Conservation (phyloP, 2,329 filamentous ascomycete genomes). For the Coleophoma crateriformis region DNA sequence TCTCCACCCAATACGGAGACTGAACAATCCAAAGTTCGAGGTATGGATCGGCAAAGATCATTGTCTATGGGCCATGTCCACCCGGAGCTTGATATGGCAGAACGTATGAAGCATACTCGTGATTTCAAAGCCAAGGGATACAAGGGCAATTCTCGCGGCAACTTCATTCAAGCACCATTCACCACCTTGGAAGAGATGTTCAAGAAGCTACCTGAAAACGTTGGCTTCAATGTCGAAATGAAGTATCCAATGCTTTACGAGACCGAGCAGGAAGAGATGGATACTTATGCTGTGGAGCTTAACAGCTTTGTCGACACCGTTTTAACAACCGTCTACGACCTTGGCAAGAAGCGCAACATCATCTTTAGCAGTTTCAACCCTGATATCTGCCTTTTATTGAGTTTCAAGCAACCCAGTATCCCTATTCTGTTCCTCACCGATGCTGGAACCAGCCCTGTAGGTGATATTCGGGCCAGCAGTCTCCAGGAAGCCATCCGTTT, state of each 20-base stretch:
- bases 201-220: constrained; percentile 69
- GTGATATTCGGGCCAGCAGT: constrained; percentile 84
- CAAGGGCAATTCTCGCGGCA: constrained; percentile 91
- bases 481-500: constrained; percentile 95
- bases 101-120: constrained; percentile 94
- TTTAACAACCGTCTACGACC: constrained; percentile 81
- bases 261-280: constrained; percentile 93
- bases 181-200: constrained; percentile 94
- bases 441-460: constrained; percentile 73
- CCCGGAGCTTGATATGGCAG: constrained; percentile 39
- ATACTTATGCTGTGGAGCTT: constrained; percentile 89
- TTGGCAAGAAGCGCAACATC: constrained; percentile 77
- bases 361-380: constrained; percentile 98
- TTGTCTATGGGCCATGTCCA: constrained; percentile 23
- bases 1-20: constrained; percentile 32
- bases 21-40: constrained; percentile 17
- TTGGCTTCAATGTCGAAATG: constrained; percentile 98
- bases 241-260: constrained; percentile 99
- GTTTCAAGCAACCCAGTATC: constrained; percentile 95
- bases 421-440: constrained; percentile 94
- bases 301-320: constrained; percentile 97
- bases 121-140: constrained; percentile 94
- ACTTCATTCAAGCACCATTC: constrained; percentile 93
- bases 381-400: constrained; percentile 88
- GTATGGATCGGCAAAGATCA: constrained; percentile 26